Evolutionary conservation across 208 protist species (phyloP), one percentile per base, ranked within the genome.

Genomic region (Herpetomonas tarakana): DNA sequence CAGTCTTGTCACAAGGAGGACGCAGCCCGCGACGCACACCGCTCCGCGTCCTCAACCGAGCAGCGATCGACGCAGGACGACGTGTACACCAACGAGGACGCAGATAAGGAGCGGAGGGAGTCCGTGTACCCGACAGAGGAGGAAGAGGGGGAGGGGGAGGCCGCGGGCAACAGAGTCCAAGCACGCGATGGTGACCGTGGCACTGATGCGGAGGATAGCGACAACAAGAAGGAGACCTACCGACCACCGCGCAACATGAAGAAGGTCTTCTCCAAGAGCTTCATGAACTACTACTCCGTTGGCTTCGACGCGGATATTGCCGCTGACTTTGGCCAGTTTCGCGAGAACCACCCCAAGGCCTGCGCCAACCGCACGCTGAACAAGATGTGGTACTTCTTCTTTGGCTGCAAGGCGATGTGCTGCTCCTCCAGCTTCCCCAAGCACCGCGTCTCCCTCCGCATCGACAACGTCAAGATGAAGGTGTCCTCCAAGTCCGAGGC

Each of bases 221-320:
- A 21, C 16, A 7, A 3, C 58, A 35, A 52, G 28, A 7, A 3
- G 16, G 9, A 38, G 27, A 22, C 58, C n/a, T 38, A 28, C 46
- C 2, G n/a, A 16, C 44, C 3, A 22, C 44, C 58, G 31, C 3
- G 18, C 22, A 4, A 39, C 18, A 22, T 4, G 25, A 2, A n/a
- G 18, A 31, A 52, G 45, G 29, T 58, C 56, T 62, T 52, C 30
- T 47, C 59, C 2, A 68, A 62, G 16, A 63, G 58, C 24, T 82
- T 82, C 46, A 85, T 81, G 45, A 84, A 88, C 60, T 88, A 85
- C 63, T 88, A 85, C 55, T 88, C 82, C 24, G 73, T 85, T 21
- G 74, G 82, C 54, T 85, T 88, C 52, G 82, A 88, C 58, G 82
- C 82, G 1, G 50, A 68, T 4, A 67, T 84, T 16, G 75, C 69